Evolutionary conservation across 2,329 filamentous ascomycete genomes (phyloP), one percentile per base, ranked within the genome.

Genomic region (Aspergillus amoenus): DNA sequence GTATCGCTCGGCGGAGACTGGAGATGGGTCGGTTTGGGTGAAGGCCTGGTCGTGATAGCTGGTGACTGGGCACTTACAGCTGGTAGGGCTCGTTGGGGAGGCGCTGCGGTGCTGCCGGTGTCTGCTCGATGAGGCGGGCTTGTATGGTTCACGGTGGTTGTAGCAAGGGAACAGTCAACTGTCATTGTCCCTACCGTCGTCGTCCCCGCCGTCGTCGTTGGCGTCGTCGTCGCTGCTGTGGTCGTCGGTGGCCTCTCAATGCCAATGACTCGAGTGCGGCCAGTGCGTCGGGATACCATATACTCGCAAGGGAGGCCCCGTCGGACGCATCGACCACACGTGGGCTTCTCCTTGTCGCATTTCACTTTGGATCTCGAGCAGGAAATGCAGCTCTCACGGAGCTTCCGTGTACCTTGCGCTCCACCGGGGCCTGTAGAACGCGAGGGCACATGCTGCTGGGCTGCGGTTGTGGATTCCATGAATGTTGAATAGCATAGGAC

Each of bases 281-380:
- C 55, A 15, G 55, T 57, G 3, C 55, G 55, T n/a, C 55, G 34
- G 17, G 55, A 57, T 11, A 57, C 49, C 42, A 42, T 57, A 57
- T 52, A 57, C 40, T 57, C 55, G 44, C 55, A 57, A 17, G 43
- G 27, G 37, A 57, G 37, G 7, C 55, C 41, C 6, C 55, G 55
- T n/a, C 55, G 48, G 8, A 57, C 55, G 21, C 55, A 57, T 8
- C 55, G 48, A 40, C 55, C n/a, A 21, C 55, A 52, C 4, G 39
- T 45, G 4, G 55, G 55, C 37, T 57, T 57, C 32, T 52, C 48
- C 43, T 57, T 57, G 41, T 57, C 37, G 18, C 55, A 57, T 32
- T 52, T 57, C 3, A 57, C 55, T 13, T 57, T 57, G 15, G 55
- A 57, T 4, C 27, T 57, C 3, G 55, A 44, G 44, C 55, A 57